Conservation (phyloP, 2,329 filamentous ascomycete genomes). For the Diaporthe batatas region DNA sequence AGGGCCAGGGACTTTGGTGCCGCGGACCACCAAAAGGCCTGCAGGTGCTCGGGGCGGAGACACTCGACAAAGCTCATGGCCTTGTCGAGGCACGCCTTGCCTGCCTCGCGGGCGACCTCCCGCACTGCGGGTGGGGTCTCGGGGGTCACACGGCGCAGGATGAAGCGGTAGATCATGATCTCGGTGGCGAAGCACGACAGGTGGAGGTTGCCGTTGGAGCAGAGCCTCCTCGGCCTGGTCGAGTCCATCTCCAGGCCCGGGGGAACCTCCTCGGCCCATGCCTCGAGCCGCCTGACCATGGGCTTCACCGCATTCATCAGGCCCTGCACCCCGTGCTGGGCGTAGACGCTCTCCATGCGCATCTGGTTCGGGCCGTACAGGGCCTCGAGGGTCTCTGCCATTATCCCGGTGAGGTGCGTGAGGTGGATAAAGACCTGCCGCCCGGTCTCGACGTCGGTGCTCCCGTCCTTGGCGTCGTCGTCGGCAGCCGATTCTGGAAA, state of each 20-base stretch:
- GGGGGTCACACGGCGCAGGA: conserved; percentile 80
- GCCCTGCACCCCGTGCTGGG: conserved; percentile 77
- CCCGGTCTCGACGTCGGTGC: conserved; percentile 75
- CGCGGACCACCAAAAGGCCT: conserved; percentile 93
- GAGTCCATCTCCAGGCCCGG: conserved; percentile 74
- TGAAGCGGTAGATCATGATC: conserved; percentile 91
- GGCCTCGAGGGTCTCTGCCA: conserved; percentile 84
- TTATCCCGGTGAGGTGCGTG: conserved; percentile 80
- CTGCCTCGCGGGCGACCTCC: conserved; percentile 92
- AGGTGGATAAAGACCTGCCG: conserved; percentile 80
- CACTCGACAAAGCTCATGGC: conserved; percentile 98
- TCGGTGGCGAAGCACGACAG: conserved; percentile 94
- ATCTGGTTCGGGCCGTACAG: conserved; percentile 85
- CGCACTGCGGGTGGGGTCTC: conserved; percentile 65
- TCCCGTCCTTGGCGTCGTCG: conserved; percentile 71
- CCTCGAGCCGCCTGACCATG: conserved; percentile 84
- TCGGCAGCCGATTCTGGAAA: conserved; percentile 80
- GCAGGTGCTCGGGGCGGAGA: conserved; percentile 85
- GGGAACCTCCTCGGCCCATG: conserved; percentile 82
- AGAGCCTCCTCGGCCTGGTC: conserved; percentile 63
- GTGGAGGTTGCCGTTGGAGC: conserved; percentile 84
- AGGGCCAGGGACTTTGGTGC: conserved; percentile 93
- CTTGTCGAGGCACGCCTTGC: conserved; percentile 92
- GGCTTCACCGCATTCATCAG: conserved; percentile 83
- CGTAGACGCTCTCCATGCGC: conserved; percentile 74